Percentiles rank a stretch among this genome's conserved stretches.
phyloP scores from a whole-genome alignment of 1,284 basidiomycete genomes.

The Trametes versicolor region DNA sequence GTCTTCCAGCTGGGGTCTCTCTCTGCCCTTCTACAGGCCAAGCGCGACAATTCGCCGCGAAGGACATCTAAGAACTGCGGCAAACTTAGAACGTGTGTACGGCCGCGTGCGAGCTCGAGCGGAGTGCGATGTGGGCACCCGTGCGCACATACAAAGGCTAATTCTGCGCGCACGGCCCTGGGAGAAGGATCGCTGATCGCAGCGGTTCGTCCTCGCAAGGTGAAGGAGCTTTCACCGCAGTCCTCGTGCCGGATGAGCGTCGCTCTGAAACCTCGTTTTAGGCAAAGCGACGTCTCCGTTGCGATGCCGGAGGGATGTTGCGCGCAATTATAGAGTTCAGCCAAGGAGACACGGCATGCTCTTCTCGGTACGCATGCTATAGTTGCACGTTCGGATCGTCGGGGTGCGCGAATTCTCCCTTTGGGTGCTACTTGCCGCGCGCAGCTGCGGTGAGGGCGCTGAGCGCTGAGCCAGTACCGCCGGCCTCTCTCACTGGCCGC shows the following conservation, averaged over 20 bases:
- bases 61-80: background rate
- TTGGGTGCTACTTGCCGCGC: background rate
- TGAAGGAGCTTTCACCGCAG: background rate
- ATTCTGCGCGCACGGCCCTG: background rate
- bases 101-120: background rate
- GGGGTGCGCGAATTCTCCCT: background rate
- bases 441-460: background rate
- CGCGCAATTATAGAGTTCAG: background rate
- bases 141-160: constrained; percentile 5
- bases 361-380: background rate
- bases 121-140: background rate
- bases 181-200: constrained; percentile 1
- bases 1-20: background rate
- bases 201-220: background rate
- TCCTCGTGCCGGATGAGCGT: background rate
- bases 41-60: constrained; percentile 12
- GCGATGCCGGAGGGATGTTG: background rate
- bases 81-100: background rate
- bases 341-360: background rate
- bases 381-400: constrained; percentile 3
- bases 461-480: constrained; percentile 4
- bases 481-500: background rate
- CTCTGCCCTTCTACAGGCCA: background rate
- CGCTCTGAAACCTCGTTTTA: too few species aligned
- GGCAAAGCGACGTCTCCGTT: background rate